Conservation (phyloP, 148 eudicot genomes). For the Limonium bicolor region DNA sequence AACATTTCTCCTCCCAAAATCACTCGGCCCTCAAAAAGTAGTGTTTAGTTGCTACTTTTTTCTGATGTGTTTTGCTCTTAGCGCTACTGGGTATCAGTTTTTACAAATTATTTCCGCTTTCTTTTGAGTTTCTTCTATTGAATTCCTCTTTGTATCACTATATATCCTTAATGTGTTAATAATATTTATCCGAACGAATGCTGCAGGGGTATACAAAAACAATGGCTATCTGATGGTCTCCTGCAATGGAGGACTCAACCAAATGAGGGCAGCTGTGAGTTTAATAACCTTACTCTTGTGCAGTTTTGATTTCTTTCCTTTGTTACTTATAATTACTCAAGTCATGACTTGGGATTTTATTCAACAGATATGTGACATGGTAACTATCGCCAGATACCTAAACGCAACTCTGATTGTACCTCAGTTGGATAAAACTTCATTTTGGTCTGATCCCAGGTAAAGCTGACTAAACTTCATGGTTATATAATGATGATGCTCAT, state of each 20-base stretch:
- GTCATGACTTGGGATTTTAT: not conserved
- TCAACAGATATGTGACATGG: slow-evolving; percentile 73
- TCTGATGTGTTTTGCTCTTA: not conserved
- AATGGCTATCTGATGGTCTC: slow-evolving; percentile 73
- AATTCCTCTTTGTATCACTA: no score
- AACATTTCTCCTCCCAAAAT: slow-evolving; percentile 8
- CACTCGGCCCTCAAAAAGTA: slow-evolving; percentile 44
- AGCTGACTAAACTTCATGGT: not conserved
- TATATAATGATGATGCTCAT: not conserved
- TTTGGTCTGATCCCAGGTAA: slow-evolving; percentile 60
- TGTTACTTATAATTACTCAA: not conserved
- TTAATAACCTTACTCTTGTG: not conserved
- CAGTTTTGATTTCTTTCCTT: not conserved
- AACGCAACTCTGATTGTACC: slow-evolving; percentile 63
- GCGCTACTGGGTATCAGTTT: not conserved
- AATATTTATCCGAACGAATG: not conserved
- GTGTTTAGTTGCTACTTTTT: slow-evolving; percentile 3
- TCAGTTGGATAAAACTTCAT: slow-evolving; percentile 60
- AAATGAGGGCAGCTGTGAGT: slow-evolving; percentile 65
- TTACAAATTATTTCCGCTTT: not conserved
- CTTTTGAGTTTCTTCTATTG: no score
- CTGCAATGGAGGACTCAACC: slow-evolving; percentile 65
- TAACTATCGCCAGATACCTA: slow-evolving; percentile 46
- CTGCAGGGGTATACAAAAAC: slow-evolving; percentile 43
- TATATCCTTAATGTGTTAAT: no score